These are phyloP conservation scores for Salicornia ramosissima DNA, from an alignment of 148 eudicot species.

Conservation along the genomic window DNA sequence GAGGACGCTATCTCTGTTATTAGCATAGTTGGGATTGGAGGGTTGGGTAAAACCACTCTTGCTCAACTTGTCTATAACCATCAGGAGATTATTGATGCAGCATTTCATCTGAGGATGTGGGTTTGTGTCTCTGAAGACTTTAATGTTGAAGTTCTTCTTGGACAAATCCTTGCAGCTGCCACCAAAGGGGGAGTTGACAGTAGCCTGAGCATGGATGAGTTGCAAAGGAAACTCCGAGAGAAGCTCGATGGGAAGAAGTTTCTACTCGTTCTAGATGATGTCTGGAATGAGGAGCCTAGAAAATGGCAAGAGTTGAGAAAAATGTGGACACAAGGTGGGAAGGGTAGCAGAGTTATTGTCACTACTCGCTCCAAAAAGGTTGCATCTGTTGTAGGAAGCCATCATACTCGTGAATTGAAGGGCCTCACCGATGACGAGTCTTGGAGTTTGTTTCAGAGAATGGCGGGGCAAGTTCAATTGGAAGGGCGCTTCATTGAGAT, in stretches of 20 bases:
- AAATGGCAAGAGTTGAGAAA: slow-evolving; percentile 19
- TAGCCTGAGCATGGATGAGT: slow-evolving; percentile 9
- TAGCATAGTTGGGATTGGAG: slow-evolving; percentile 34
- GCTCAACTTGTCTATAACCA: slow-evolving; percentile 27
- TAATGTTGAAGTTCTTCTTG: slow-evolving; percentile 13
- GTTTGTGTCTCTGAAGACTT: slow-evolving; percentile 27
- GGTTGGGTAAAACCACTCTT: slow-evolving; percentile 37
- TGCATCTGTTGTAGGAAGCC: slow-evolving; percentile 23
- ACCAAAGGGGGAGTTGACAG: background rate
- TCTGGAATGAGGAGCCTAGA: slow-evolving; percentile 23
- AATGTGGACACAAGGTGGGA: slow-evolving; percentile 15
- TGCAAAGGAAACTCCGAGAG: slow-evolving; percentile 10
- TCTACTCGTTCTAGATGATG: too few species aligned
- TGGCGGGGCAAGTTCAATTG: slow-evolving; percentile 5
- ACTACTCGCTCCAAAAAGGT: slow-evolving; percentile 34
- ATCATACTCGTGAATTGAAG: slow-evolving; percentile 5
- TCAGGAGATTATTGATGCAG: background rate
- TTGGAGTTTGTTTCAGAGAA: slow-evolving; percentile 32
- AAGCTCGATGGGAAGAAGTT: slow-evolving; percentile 13
- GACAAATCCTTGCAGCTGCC: slow-evolving; percentile 14
- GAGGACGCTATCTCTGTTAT: slow-evolving; percentile 13
- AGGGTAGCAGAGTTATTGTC: slow-evolving; percentile 34
- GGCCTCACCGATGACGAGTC: too few species aligned
- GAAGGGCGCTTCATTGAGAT: slow-evolving; percentile 9
- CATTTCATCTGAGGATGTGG: slow-evolving; percentile 31